These are phyloP conservation scores for Myxozyma neglecta DNA, from an alignment of 805 yeast genomes.

Conservation along the genomic window DNA sequence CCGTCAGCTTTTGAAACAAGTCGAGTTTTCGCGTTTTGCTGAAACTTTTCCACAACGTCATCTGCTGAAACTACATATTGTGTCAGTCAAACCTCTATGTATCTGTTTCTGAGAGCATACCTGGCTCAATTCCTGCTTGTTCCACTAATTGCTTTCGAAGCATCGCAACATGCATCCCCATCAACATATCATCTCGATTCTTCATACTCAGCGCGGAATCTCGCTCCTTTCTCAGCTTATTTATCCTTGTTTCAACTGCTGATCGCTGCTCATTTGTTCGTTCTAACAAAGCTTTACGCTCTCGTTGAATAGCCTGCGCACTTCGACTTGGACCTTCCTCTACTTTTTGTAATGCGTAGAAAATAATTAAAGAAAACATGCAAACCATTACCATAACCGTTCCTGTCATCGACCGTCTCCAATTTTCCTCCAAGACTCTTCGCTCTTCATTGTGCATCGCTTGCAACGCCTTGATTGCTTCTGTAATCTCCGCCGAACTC, in stretches of 20 bases:
- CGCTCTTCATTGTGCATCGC: too few species aligned
- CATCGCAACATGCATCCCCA: conserved; percentile 58
- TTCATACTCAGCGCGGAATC: not conserved
- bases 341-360: not conserved
- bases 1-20: not conserved
- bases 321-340: not conserved
- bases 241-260: not conserved
- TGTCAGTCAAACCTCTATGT: not conserved
- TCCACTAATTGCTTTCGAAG: conserved; percentile 60
- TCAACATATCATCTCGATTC: conserved; percentile 3
- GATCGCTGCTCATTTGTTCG: not conserved
- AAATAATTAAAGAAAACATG: not conserved
- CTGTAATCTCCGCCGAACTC: too few species aligned
- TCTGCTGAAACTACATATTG: conserved; percentile 5
- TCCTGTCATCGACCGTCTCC: not conserved
- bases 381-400: not conserved
- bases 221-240: not conserved
- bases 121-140: conserved; percentile 54
- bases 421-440: not conserved
- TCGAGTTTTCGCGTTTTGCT: conserved; percentile 2
- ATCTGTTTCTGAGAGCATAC: not conserved
- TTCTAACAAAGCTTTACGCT: not conserved
- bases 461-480: too few species aligned
- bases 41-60: conserved; percentile 5
- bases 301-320: not conserved